These are phyloP conservation scores for Fusarium veterinarium DNA, from an alignment of 2,329 filamentous ascomycete genomes.

Conservation along the genomic window DNA sequence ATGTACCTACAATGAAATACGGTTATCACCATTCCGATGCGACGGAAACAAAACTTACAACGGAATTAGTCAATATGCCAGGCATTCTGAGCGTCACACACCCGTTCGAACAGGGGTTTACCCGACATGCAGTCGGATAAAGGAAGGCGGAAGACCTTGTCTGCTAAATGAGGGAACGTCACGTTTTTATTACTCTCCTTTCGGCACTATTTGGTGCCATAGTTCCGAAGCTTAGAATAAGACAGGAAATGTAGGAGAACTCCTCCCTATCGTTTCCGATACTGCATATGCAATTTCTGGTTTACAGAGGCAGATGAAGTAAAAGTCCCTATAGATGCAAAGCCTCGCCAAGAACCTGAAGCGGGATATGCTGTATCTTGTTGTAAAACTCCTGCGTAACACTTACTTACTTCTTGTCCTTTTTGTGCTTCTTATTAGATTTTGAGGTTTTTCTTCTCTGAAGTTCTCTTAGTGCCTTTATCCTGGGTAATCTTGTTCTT, in stretches of 20 bases:
- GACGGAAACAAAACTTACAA: not conserved
- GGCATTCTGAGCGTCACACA: not conserved
- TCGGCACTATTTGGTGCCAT: not conserved
- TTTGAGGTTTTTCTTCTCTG: no score
- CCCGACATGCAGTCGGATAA: not conserved
- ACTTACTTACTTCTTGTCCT: no score
- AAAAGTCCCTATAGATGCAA: not conserved
- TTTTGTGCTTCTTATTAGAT: no score
- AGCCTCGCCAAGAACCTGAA: not conserved
- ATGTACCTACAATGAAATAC: no score
- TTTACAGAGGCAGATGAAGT: not conserved
- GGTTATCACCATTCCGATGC: not conserved
- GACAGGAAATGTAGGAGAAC: not conserved
- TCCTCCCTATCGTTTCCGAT: fast-evolving
- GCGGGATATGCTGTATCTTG: not conserved
- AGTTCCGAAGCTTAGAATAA: not conserved
- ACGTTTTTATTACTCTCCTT: no score
- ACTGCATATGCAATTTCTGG: not conserved
- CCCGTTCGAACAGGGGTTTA: not conserved
- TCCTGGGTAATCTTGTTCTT: no score
- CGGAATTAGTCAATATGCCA: not conserved
- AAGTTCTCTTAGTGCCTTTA: no score
- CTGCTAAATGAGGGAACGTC: no score
- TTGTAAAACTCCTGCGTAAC: no score
- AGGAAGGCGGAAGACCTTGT: not conserved